Evolutionary conservation across 495 filamentous ascomycete genomes (phyloP), one percentile per base, ranked within the genome.

Genomic region (Endocarpon pusillum): DNA sequence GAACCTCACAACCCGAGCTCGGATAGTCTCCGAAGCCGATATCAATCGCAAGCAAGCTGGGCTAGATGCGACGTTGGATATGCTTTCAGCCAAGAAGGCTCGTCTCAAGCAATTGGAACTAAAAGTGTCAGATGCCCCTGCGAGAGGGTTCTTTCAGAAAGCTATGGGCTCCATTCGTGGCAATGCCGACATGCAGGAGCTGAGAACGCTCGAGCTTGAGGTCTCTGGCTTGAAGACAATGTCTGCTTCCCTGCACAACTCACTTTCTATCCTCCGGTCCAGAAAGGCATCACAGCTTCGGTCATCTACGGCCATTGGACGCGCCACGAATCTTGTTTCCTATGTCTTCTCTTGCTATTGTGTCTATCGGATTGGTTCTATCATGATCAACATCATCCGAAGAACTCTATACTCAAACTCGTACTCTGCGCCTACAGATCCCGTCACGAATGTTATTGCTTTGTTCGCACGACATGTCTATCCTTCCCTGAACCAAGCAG

Each of bases 151-250:
- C 41, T 57, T 85, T 47, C 68, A 66, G 12, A 78, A 79, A 46
- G 59, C 83, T 19, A 53, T 83, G 9, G 73, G 70, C 12, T 64
- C 58, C 16, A 59, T 86, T 19, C 72, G 73, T 9, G 66, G 66
- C 16, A 71, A 66, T 35, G 51, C 61, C 11, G 73, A 84, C 34
- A 51, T 61, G 1, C 64, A 71, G 34, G 81, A 82, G 51, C 61
- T 75, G 12, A 65, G 66, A 38, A 54, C 69, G 1, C 61, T 89
- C 1, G 59, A 72, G 25, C 58, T 81, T n/a, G 81, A 89, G 44
- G 77, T 86, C 32, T 57, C 65, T n/a, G 81, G 81, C 1, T 64
- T 89, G 14, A 70, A 78, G 46, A 70, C 74, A 2, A 87, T 87
- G 81, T 68, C 70, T 40, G 48, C 59, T 15, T 70, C 68, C 37